Base-by-base conservation (phyloP, 2,329 filamentous ascomycete genomes). In the Zymoseptoria passerinii region DNA sequence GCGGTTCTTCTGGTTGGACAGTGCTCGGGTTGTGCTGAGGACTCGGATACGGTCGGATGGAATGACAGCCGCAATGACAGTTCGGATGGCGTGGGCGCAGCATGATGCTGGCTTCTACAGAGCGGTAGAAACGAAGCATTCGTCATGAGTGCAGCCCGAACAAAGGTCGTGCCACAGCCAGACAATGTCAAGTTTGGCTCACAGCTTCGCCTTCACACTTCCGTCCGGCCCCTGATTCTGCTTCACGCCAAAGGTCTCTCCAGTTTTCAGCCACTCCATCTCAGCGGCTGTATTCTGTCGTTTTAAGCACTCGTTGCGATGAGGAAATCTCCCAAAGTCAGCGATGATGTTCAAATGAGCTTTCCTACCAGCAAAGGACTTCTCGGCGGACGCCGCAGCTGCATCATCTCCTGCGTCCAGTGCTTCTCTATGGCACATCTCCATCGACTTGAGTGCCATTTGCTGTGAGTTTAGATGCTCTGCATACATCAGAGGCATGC, bases 401-500 rank as follows among this genome's bases (percentile, higher is more conserved):
- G 54, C 70, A 40, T 65, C 60, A 5, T 58, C 61, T 75, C 63
- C 29, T 78, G 75, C 1, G 58, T 61, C 27, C 63, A 63, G 35
- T 76, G 67, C 5, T 69, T 66, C 1, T 63, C 48, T 10, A 10
- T 55, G 29, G 20, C 52, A 51, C 2, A 29, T 40, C 8, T 49
- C 13, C 1, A 59, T 23, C 1, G 28, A 35, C 4, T 8, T 67
- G 20, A 74, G 70, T 3, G 75, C 71, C 28, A 68, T 56, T 8
- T 79, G 68, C 58, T 85, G 83, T 3, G 73, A 70, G 0, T 70
- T 65, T 0, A 77, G 54, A 20, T 78, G 71, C 67, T 86, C 83
- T 0, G 80, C 80, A 68, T 87, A 84, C 76, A 81, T 78, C 5
- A 86, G 70, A 0, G 84, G 83, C 65, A 86, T 71, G 65, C 80